A percentile compares a stretch with the other conserved stretches of the same genome.
Evolutionary conservation across 129 eudicot genomes (phyloP).

Genomic region (Glebionis coronaria): DNA sequence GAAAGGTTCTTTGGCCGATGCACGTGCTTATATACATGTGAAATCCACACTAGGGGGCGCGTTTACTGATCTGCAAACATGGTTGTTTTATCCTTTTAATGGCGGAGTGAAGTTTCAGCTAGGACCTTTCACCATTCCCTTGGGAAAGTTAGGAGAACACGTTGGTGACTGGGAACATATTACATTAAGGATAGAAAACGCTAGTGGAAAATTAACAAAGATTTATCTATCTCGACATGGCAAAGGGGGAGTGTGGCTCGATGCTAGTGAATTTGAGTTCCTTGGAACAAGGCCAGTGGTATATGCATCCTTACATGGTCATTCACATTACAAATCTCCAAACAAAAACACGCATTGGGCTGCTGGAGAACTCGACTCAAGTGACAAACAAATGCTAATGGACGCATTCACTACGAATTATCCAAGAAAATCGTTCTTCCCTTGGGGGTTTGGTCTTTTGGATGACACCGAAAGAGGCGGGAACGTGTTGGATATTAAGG

Average conservation of each 20-base stretch:
- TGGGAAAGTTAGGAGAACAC: too few relatives aligned
- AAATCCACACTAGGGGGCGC: too few relatives aligned
- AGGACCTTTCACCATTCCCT: too few relatives aligned
- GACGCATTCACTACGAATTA: not conserved
- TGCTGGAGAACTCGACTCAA: not conserved
- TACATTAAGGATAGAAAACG: too few relatives aligned
- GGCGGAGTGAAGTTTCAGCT: too few relatives aligned
- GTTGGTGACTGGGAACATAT: too few relatives aligned
- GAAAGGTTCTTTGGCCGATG: constrained; percentile 23
- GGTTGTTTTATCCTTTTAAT: too few relatives aligned
- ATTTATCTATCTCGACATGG: too few relatives aligned
- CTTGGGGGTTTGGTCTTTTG: constrained; percentile 21
- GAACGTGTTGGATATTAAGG: constrained; percentile 25
- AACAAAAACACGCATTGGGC: constrained; percentile 1
- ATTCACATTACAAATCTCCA: constrained; percentile 16
- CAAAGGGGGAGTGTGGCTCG: constrained; percentile 34
- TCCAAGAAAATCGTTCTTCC: constrained; percentile 2
- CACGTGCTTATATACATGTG: constrained; percentile 30
- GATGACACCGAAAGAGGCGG: constrained; percentile 25
- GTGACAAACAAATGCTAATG: not conserved
- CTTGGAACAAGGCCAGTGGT: constrained; percentile 24
- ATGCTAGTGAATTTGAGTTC: constrained; percentile 24
- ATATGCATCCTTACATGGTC: too few relatives aligned
- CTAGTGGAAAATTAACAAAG: too few relatives aligned
- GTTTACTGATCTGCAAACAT: too few relatives aligned